A percentile compares a stretch with the other conserved stretches of the same genome.
Conservation (phyloP, 2,329 filamentous ascomycete genomes). For the Claviceps lovelessii region DNA sequence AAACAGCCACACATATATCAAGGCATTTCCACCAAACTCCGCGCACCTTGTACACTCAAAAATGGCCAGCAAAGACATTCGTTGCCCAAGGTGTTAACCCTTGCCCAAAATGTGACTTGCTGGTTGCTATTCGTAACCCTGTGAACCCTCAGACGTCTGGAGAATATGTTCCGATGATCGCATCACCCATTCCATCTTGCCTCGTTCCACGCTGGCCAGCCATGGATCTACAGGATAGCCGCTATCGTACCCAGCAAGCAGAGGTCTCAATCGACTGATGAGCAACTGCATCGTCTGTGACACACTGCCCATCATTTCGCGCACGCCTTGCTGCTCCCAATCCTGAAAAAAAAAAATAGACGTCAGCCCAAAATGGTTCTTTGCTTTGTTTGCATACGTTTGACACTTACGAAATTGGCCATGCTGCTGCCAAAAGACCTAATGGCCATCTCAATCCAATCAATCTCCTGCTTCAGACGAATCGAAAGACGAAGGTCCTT, state of each 20-base stretch:
- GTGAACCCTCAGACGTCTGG: slow-evolving; percentile 15
- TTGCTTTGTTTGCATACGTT: not conserved
- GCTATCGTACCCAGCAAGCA: slow-evolving; percentile 21
- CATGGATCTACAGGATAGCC: slow-evolving; percentile 26
- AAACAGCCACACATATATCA: not conserved
- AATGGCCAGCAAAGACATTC: not conserved
- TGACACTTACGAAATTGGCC: slow-evolving; percentile 33
- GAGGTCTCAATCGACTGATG: slow-evolving; percentile 20
- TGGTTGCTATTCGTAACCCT: slow-evolving; percentile 14
- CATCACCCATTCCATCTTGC: slow-evolving; percentile 26
- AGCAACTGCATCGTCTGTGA: slow-evolving; percentile 26
- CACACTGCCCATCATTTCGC: slow-evolving; percentile 24
- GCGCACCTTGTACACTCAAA: not conserved
- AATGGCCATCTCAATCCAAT: slow-evolving; percentile 48
- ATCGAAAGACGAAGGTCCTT: slow-evolving; percentile 39
- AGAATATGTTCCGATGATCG: slow-evolving; percentile 22
- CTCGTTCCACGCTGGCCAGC: slow-evolving; percentile 22
- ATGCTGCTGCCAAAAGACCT: slow-evolving; percentile 35
- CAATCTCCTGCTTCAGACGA: slow-evolving; percentile 40
- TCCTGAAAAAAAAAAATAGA: slow-evolving; percentile 13
- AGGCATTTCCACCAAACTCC: not conserved
- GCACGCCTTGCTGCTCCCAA: slow-evolving; percentile 22
- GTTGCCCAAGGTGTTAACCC: not conserved
- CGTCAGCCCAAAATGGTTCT: slow-evolving; percentile 7
- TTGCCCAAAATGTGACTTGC: not conserved